A percentile compares a stretch with the other conserved stretches of the same genome.
These are phyloP conservation scores for Penicillium sp. DNA, from an alignment of 2,329 filamentous ascomycete genomes.

Conservation along the genomic window DNA sequence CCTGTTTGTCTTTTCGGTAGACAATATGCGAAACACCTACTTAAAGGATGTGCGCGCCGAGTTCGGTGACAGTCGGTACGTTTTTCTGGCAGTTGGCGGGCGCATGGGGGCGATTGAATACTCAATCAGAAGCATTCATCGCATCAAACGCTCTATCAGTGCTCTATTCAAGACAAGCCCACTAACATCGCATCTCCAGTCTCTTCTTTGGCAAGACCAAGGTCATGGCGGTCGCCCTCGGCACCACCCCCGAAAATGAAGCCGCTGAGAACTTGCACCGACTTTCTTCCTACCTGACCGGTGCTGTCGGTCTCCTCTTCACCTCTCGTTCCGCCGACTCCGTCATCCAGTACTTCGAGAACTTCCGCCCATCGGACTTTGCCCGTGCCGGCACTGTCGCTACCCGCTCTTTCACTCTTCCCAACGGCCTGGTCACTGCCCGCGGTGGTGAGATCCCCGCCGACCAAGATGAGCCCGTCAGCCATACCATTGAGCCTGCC, in stretches of 20 bases:
- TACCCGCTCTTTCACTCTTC: conserved; percentile 74
- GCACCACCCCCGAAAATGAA: conserved; percentile 74
- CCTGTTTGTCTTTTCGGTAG: conserved; percentile 90
- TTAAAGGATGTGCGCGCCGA: conserved; percentile 87
- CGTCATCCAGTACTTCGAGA: conserved; percentile 71
- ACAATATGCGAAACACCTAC: conserved; percentile 98
- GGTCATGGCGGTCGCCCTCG: conserved; percentile 95
- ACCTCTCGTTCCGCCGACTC: conserved; percentile 72
- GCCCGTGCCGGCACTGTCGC: conserved; percentile 82
- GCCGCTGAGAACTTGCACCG: conserved; percentile 74
- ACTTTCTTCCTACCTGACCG: conserved; percentile 69
- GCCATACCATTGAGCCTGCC: conserved; percentile 87
- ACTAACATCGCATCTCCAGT: conserved; percentile 47
- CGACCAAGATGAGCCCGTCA: conserved; percentile 82
- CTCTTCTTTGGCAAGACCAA: conserved; percentile 99
- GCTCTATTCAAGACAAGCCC: background rate
- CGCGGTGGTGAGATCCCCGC: conserved; percentile 74
- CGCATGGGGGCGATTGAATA: background rate
- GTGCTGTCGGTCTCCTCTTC: conserved; percentile 87
- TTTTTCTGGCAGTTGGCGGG: conserved; percentile 9
- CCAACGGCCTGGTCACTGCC: conserved; percentile 78
- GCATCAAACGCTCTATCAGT: background rate
- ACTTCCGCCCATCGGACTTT: conserved; percentile 78
- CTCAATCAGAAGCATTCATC: background rate
- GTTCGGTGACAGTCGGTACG: conserved; percentile 79